Percentiles rank a stretch among this genome's conserved stretches.
Conservation (phyloP, 805 yeast genomes). For the Candida chilensis region DNA sequence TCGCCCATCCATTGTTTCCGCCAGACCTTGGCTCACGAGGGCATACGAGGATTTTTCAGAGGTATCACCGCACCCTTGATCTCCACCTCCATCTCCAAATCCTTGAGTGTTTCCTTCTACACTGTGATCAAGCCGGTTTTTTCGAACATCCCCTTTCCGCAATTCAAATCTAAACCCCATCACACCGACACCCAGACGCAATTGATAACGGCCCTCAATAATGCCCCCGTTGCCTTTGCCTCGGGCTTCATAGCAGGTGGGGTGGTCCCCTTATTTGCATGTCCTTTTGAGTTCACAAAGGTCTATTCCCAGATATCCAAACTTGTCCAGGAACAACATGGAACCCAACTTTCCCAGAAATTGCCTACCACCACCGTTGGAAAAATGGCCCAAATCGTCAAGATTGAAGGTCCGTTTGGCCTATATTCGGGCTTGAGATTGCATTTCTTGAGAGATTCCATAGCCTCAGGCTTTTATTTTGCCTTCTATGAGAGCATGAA, state of each 20-base stretch:
- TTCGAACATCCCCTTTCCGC: constrained; percentile 3
- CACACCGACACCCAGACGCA: constrained; percentile 2
- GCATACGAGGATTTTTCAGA: constrained; percentile 61
- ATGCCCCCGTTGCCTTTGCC: constrained; percentile 34
- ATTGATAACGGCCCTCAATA: constrained; percentile 13
- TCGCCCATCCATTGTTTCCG: constrained; percentile 48
- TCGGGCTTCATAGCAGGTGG: constrained; percentile 68
- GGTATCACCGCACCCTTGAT: constrained; percentile 71
- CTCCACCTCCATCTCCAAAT: constrained; percentile 55
- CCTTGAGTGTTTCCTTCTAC: constrained; percentile 58
- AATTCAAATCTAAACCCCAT: not conserved
- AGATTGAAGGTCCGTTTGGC: constrained; percentile 51
- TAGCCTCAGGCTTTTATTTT: constrained; percentile 68
- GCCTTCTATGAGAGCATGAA: constrained; percentile 71
- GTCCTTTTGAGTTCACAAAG: constrained; percentile 84
- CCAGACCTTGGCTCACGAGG: constrained; percentile 51
- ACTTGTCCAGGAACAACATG: constrained; percentile 30
- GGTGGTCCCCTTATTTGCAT: constrained; percentile 52
- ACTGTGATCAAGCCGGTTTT: constrained; percentile 40
- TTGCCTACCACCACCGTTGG: constrained; percentile 25
- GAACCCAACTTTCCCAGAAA: not conserved
- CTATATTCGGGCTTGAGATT: constrained; percentile 66
- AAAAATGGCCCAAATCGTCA: constrained; percentile 36
- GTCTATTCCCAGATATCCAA: constrained; percentile 68
- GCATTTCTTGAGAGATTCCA: constrained; percentile 59